Evolutionary conservation across 495 filamentous ascomycete genomes (phyloP), one percentile per base, ranked within the genome.

Genomic region (Lophiotrema nucula): DNA sequence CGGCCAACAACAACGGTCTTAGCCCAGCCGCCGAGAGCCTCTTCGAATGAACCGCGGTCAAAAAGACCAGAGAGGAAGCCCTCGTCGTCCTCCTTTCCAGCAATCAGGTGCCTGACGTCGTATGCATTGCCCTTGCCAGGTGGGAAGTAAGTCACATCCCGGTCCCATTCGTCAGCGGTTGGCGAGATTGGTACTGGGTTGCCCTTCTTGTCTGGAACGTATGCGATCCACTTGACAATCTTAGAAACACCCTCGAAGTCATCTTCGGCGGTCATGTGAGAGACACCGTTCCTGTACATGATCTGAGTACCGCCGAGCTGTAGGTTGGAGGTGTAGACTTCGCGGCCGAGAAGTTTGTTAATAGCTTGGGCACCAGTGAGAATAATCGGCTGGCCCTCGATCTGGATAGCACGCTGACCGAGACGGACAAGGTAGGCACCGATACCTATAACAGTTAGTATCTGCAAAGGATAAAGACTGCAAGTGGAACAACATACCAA

Each of bases 281-380:
- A 97, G 23, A 98, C 95, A 82, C 93, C 93, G 70, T 98, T 98
- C 77, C 87, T 92, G 83, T 98, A 97, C 93, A 98, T 98, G 81
- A 98, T 98, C 76, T 98, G 93, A 37, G 93, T 97, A 65, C 93
- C 93, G 83, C 93, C 93, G 59, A 98, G 88, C 79, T 98, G 93
- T 59, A 98, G 74, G 81, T 98, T 98, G 28, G 93, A 97, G 42
- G 93, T 96, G 80, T 98, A 98, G 16, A 98, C 92, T 76, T 98
- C 95, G 60, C 93, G 88, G 37, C 93, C 93, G 47, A 98, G 87
- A 64, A 98, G 79, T 79, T 97, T 98, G 83, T 98, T 98, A 74
- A 98, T 88, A 51, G 93, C 93, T 60, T 89, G 89, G 26, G 93
- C 93, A 79, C 93, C 93, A 70, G 93, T 98, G 56, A 98, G 85